Percentiles rank a stretch among this genome's conserved stretches.
These are phyloP conservation scores for Musa troglodytarum DNA, from an alignment of 176 grass and related monocot species.

Conservation along the genomic window DNA sequence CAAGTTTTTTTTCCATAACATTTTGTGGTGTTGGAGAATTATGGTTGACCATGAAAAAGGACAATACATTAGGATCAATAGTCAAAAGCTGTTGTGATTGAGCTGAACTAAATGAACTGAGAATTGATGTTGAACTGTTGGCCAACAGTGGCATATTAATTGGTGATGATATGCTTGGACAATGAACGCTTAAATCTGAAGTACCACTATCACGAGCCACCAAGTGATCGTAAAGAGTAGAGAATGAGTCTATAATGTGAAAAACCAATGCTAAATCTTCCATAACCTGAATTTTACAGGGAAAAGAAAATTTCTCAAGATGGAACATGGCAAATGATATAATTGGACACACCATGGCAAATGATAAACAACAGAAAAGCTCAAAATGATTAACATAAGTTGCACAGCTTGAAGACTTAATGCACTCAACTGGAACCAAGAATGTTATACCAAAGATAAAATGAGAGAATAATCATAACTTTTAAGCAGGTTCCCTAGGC, in stretches of 20 bases:
- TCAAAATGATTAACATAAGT: background rate
- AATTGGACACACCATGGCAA: background rate
- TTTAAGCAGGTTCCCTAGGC: background rate
- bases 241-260: slow-evolving; percentile 53
- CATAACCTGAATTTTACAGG: slow-evolving; percentile 30
- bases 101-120: slow-evolving; percentile 26
- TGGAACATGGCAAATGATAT: background rate
- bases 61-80: slow-evolving; percentile 19
- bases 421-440: background rate
- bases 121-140: slow-evolving; percentile 11
- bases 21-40: slow-evolving; percentile 32
- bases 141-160: slow-evolving; percentile 4
- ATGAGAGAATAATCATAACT: background rate
- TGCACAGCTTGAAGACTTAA: background rate
- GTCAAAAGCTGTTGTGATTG: slow-evolving; percentile 28
- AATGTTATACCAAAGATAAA: background rate
- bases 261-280: slow-evolving; percentile 40
- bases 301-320: slow-evolving; percentile 10
- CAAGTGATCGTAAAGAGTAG: slow-evolving; percentile 24
- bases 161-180: slow-evolving; percentile 21
- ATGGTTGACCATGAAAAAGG: slow-evolving; percentile 16
- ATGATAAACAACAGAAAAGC: background rate
- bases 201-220: slow-evolving; percentile 6
- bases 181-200: slow-evolving; percentile 22
- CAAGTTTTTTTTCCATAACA: slow-evolving; percentile 7